These are phyloP conservation scores for Cyclostephanos invisitatus DNA, from an alignment of 108 stramenopile genomes.

Conservation along the genomic window DNA sequence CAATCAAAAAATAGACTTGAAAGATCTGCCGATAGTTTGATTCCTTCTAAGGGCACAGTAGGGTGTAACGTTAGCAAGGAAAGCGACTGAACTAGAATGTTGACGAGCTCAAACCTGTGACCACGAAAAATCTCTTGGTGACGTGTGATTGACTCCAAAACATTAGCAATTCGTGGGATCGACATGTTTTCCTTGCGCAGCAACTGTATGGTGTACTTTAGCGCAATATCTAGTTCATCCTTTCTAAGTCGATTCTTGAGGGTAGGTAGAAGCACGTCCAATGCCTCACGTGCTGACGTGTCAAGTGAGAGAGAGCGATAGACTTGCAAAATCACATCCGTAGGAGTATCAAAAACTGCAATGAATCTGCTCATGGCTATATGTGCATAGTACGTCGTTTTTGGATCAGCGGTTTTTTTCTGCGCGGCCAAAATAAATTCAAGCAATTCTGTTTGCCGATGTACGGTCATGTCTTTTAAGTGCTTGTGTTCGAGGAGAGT, in stretches of 20 bases:
- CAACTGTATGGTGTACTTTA: conserved; percentile 85
- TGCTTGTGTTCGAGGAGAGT: conserved; percentile 80
- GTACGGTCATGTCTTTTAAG: conserved; percentile 47
- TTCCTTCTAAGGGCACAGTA: conserved; percentile 66
- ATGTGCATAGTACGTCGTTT: conserved; percentile 91
- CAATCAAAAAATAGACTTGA: conserved; percentile 86
- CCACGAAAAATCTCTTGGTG: conserved; percentile 69
- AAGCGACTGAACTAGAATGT: conserved; percentile 86
- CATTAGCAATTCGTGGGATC: conserved; percentile 87
- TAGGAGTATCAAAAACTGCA: conserved; percentile 75
- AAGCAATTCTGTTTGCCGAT: conserved; percentile 75
- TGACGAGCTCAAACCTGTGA: conserved; percentile 67
- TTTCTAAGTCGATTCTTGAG: conserved; percentile 60
- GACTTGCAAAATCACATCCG: conserved; percentile 88
- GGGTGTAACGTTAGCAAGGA: conserved; percentile 80
- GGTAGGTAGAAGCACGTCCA: conserved; percentile 87
- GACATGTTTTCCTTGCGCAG: conserved; percentile 93
- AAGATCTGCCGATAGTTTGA: conserved; percentile 70
- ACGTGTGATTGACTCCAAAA: conserved; percentile 83
- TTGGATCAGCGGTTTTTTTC: conserved; percentile 76
- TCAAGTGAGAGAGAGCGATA: conserved; percentile 84
- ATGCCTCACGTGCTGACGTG: conserved; percentile 78
- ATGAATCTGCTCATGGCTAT: conserved; percentile 86
- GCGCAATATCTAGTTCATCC: conserved; percentile 63
- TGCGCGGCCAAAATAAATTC: conserved; percentile 89